Percentiles rank a stretch among this genome's conserved stretches.
phyloP scores from a whole-genome alignment of 768 basidiomycete genomes.

The Tremella fuciformis region DNA sequence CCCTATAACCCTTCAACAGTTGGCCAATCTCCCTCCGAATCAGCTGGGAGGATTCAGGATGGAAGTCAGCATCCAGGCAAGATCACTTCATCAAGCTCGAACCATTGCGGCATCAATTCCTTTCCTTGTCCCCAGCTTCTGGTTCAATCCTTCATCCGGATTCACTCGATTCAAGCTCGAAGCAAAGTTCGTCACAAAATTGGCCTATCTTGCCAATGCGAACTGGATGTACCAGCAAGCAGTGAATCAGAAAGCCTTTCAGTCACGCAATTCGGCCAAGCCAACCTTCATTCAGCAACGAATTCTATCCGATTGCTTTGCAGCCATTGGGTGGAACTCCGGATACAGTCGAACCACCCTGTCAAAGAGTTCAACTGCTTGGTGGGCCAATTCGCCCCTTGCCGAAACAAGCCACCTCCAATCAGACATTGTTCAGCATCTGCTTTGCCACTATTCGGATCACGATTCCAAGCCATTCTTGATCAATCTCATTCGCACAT shows the following conservation, averaged over 20 bases:
- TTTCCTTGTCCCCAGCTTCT: constrained; percentile 18
- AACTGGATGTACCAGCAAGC: constrained; percentile 30
- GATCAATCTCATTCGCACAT: neutral
- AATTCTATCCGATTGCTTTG: constrained; percentile 14
- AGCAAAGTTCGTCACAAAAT: constrained; percentile 8
- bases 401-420: neutral
- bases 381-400: neutral
- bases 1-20: constrained; percentile 14
- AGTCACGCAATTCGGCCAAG: neutral
- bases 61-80: constrained; percentile 26
- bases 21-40: neutral
- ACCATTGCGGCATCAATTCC: constrained; percentile 6
- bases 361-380: neutral
- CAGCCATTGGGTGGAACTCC: constrained; percentile 24
- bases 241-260: constrained; percentile 4
- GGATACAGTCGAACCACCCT: constrained; percentile 1
- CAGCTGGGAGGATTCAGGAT: constrained; percentile 29
- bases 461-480: neutral
- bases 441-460: neutral
- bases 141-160: constrained; percentile 7
- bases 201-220: constrained; percentile 18
- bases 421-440: neutral
- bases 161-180: constrained; percentile 8
- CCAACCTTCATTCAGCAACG: constrained; percentile 12
- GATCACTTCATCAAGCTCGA: constrained; percentile 10